Conservation (phyloP, 2,329 filamentous ascomycete genomes). For the Byssothecium circinans region DNA sequence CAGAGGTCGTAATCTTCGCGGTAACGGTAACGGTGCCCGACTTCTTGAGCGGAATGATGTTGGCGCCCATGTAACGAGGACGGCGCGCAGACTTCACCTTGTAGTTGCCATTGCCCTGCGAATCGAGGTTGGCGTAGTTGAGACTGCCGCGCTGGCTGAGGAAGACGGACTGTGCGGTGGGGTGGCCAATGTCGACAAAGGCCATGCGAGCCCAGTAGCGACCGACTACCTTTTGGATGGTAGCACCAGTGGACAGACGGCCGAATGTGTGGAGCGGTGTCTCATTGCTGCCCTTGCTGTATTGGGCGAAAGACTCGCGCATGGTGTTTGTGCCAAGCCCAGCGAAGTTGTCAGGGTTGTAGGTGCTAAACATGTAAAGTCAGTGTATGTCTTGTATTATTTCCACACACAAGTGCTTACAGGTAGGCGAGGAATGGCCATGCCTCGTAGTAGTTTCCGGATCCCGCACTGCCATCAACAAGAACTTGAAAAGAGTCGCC, state of each 20-base stretch:
- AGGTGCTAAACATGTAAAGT: slow-evolving; percentile 33
- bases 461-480: slow-evolving; percentile 48
- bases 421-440: slow-evolving; percentile 57
- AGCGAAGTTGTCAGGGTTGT: slow-evolving; percentile 51
- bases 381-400: no score
- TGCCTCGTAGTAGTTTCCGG: slow-evolving; percentile 56
- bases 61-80: slow-evolving; percentile 55
- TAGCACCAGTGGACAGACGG: slow-evolving; percentile 42
- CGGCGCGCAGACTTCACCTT: slow-evolving; percentile 47
- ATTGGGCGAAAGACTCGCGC: slow-evolving; percentile 43
- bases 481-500: slow-evolving; percentile 53
- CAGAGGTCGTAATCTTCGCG: slow-evolving; percentile 44
- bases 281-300: slow-evolving; percentile 52
- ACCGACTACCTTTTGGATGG: slow-evolving; percentile 47
- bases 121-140: slow-evolving; percentile 50
- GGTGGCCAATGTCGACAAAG: slow-evolving; percentile 54
- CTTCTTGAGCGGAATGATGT: slow-evolving; percentile 51
- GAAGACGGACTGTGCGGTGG: slow-evolving; percentile 46
- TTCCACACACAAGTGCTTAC: background rate
- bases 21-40: slow-evolving; percentile 29
- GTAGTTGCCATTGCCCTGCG: slow-evolving; percentile 41
- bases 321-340: slow-evolving; percentile 20
- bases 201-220: slow-evolving; percentile 59
- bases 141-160: slow-evolving; percentile 39
- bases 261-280: slow-evolving; percentile 53